Conservation (phyloP, 768 basidiomycete species). For the Leccinellum luteum region DNA sequence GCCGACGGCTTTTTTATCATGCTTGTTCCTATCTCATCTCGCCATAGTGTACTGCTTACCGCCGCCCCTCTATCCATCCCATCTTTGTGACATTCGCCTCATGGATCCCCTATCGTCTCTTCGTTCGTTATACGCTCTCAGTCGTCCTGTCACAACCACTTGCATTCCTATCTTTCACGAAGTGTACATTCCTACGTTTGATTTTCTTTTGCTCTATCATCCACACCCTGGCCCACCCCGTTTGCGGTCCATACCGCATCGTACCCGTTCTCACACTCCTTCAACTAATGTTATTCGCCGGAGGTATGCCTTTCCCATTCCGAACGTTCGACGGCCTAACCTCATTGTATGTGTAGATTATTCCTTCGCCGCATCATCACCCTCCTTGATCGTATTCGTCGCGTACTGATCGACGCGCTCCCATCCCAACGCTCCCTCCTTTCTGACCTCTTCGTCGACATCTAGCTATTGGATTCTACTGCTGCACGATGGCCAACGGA, state of each 20-base stretch:
- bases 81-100: neutral
- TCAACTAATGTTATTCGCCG: slow-evolving; percentile 9
- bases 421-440: slow-evolving; percentile 4
- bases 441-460: neutral
- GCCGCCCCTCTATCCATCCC: slow-evolving; percentile 2
- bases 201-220: neutral
- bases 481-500: neutral
- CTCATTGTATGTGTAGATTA: slow-evolving; percentile 2
- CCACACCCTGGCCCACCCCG: neutral
- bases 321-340: neutral
- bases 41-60: neutral
- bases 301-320: slow-evolving; percentile 13
- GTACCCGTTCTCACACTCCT: slow-evolving; percentile 1
- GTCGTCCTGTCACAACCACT: neutral
- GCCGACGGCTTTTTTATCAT: neutral
- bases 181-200: neutral
- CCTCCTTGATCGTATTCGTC: slow-evolving; percentile 4
- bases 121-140: slow-evolving; percentile 5
- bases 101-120: slow-evolving; percentile 2
- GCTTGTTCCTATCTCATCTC: neutral
- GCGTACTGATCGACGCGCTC: neutral
- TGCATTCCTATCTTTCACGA: slow-evolving; percentile 1
- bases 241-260: neutral
- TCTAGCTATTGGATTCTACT: neutral
- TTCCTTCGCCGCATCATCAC: neutral